Percentiles rank a stretch among this genome's conserved stretches.
Evolutionary conservation across 2,329 filamentous ascomycete genomes (phyloP).

Genomic region (Madurella mycetomatis): DNA sequence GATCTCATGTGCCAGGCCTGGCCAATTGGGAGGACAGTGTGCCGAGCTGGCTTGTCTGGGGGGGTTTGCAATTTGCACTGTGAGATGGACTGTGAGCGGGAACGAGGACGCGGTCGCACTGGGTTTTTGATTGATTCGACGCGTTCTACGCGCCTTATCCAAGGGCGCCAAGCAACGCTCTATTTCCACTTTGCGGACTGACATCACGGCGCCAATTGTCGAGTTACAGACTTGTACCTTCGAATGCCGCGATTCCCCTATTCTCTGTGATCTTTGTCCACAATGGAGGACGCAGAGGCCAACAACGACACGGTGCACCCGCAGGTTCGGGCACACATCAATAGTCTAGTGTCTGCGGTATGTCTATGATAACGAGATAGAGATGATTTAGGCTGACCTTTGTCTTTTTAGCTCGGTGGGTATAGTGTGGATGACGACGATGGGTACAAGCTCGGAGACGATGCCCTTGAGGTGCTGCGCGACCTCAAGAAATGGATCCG

Average conservation of each 20-base stretch:
- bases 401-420: slow-evolving; percentile 68
- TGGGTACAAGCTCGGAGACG: slow-evolving; percentile 84
- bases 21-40: not conserved
- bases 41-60: not conserved
- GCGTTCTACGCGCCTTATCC: slow-evolving; percentile 12
- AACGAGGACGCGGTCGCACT: not conserved
- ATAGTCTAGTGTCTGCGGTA: slow-evolving; percentile 89
- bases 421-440: slow-evolving; percentile 74
- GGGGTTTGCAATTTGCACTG: not conserved
- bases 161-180: slow-evolving; percentile 1
- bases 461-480: slow-evolving; percentile 84
- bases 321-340: slow-evolving; percentile 88
- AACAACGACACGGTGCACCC: slow-evolving; percentile 69
- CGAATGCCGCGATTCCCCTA: slow-evolving; percentile 11
- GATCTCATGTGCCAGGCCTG: slow-evolving; percentile 1
- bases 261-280: slow-evolving; percentile 19
- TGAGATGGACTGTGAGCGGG: not conserved
- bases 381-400: slow-evolving; percentile 14
- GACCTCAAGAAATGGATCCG: slow-evolving; percentile 95
- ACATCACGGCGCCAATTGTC: not conserved
- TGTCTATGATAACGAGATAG: slow-evolving; percentile 33
- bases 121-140: slow-evolving; percentile 15
- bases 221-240: slow-evolving; percentile 1
- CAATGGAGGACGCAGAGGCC: slow-evolving; percentile 53
- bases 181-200: not conserved